These are phyloP conservation scores for Apophysomyces sp. DNA, from an alignment of 371 early-diverging fungal species.

Conservation along the genomic window DNA sequence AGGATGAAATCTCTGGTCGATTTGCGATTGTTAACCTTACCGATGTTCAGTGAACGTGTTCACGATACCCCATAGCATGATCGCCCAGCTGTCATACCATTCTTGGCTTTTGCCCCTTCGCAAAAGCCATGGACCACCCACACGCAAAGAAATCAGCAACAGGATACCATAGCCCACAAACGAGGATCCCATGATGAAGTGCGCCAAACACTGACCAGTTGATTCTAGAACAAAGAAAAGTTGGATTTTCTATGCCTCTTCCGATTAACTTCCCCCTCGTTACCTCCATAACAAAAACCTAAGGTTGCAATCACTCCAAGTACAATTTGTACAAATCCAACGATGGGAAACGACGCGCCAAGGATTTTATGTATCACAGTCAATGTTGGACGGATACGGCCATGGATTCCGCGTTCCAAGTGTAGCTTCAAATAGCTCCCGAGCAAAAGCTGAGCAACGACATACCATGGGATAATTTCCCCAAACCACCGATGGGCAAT, in stretches of 20 bases:
- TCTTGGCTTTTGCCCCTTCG: conserved; percentile 63
- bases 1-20: not conserved
- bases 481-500: conserved; percentile 68
- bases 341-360: conserved; percentile 50
- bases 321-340: conserved; percentile 64
- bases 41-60: conserved; percentile 74
- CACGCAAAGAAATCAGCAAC: conserved; percentile 51
- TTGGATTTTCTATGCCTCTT: no score
- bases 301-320: conserved; percentile 65
- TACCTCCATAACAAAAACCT: conserved; percentile 65
- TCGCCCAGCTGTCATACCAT: conserved; percentile 68
- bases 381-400: conserved; percentile 48
- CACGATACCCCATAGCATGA: conserved; percentile 66
- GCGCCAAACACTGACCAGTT: conserved; percentile 66
- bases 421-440: conserved; percentile 64
- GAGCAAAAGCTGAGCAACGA: conserved; percentile 44
- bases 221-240: conserved; percentile 31
- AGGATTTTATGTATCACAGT: conserved; percentile 51
- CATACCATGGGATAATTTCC: conserved; percentile 54
- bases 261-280: no score
- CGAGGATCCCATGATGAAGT: conserved; percentile 73
- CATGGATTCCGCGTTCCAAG: conserved; percentile 54
- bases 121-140: conserved; percentile 61
- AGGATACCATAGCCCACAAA: conserved; percentile 68
- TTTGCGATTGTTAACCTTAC: conserved; percentile 16